These are phyloP conservation scores for Erodium trifolium DNA, from an alignment of 441 rosid genomes.

Conservation along the genomic window DNA sequence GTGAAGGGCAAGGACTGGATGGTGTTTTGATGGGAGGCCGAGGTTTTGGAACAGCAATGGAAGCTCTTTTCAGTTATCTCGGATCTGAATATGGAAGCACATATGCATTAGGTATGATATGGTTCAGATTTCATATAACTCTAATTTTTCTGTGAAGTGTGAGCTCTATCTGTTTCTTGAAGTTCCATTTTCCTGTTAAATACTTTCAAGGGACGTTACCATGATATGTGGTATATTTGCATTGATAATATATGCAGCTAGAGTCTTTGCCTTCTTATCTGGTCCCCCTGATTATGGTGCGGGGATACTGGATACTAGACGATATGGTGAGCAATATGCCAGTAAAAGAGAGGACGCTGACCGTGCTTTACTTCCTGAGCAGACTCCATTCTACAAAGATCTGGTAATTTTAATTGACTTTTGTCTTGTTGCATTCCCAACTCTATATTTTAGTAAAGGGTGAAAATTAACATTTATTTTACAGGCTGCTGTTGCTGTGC, in stretches of 20 bases:
- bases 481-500: conserved; percentile 94
- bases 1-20: conserved; percentile 74
- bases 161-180: conserved; percentile 20
- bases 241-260: conserved; percentile 54
- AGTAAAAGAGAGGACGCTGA: conserved; percentile 98
- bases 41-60: conserved; percentile 97
- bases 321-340: conserved; percentile 98
- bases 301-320: conserved; percentile 90
- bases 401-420: conserved; percentile 42
- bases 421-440: conserved; percentile 10
- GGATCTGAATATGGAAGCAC: conserved; percentile 94
- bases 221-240: conserved; percentile 16
- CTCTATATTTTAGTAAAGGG: conserved; percentile 20
- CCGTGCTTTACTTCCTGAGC: conserved; percentile 94
- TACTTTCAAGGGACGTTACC: not conserved
- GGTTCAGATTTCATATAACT: too few species aligned
- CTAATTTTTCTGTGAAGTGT: too few species aligned
- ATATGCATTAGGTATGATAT: conserved; percentile 63
- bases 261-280: conserved; percentile 86
- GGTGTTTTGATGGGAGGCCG: conserved; percentile 93
- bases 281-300: conserved; percentile 99
- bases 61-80: conserved; percentile 75
- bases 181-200: conserved; percentile 16
- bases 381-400: conserved; percentile 93
- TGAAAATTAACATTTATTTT: conserved; percentile 40